Evolutionary conservation across 208 protist species (phyloP).

Genomic region (Trypanosoma avium): DNA sequence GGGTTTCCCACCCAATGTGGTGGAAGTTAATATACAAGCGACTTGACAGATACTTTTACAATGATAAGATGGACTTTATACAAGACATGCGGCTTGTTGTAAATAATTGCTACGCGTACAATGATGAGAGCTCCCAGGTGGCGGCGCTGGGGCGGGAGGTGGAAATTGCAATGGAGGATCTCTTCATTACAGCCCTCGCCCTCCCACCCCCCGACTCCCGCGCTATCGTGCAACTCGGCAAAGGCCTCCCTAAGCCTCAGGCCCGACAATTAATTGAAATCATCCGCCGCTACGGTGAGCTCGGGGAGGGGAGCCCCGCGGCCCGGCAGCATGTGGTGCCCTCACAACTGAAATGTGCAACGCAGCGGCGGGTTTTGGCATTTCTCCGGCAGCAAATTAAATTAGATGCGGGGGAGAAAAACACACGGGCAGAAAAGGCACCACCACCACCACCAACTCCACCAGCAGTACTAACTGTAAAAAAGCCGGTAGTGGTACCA

Average conservation of each 20-base stretch:
- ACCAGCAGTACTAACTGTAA: slow-evolving; percentile 19
- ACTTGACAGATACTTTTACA: slow-evolving; percentile 72
- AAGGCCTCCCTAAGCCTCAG: slow-evolving; percentile 26
- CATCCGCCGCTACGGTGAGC: slow-evolving; percentile 58
- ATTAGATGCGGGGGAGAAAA: not conserved
- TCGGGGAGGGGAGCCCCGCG: slow-evolving; percentile 19
- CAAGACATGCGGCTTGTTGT: slow-evolving; percentile 80
- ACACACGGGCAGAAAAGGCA: slow-evolving; percentile 4
- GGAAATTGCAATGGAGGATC: slow-evolving; percentile 80
- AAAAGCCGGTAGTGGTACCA: slow-evolving; percentile 19
- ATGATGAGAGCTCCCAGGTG: slow-evolving; percentile 46
- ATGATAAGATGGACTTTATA: slow-evolving; percentile 53
- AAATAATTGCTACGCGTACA: slow-evolving; percentile 83
- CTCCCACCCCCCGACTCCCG: slow-evolving; percentile 38
- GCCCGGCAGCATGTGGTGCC: slow-evolving; percentile 42
- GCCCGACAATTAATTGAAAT: slow-evolving; percentile 40
- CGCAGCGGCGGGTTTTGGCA: slow-evolving; percentile 63
- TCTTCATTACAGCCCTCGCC: slow-evolving; percentile 71
- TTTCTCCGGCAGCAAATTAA: slow-evolving; percentile 31
- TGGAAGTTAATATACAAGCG: slow-evolving; percentile 55
- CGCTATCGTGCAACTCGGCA: slow-evolving; percentile 42
- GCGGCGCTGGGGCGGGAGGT: slow-evolving; percentile 45
- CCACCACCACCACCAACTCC: slow-evolving; percentile 9
- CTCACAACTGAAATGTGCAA: slow-evolving; percentile 52
- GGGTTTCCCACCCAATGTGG: slow-evolving; percentile 63